Conservation (phyloP, 1,139 yeast species). For the Candida labiduridarum region DNA sequence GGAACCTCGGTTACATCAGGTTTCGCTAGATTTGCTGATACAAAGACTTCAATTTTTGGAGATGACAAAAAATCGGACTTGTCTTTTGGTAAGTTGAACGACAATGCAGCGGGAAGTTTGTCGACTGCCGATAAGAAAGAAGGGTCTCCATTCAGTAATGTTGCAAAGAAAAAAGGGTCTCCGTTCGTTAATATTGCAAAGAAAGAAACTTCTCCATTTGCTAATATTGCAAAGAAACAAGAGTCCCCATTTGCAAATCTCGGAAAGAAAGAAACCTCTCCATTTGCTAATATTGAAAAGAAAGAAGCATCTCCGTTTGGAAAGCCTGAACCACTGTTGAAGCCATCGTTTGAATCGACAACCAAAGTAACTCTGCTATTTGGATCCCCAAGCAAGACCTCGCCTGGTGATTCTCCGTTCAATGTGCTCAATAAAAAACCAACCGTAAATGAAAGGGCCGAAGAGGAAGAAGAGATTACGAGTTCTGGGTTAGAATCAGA, state of each 20-base stretch:
- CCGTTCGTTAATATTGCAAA: constrained; percentile 7
- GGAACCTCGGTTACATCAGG: constrained; percentile 10
- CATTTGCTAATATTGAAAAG: neutral
- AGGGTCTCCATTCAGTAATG: neutral
- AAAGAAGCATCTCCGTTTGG: constrained; percentile 8
- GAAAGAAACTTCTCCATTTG: neutral
- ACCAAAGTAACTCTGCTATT: neutral
- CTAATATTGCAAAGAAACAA: neutral
- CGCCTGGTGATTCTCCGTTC: neutral
- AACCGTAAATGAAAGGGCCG: neutral
- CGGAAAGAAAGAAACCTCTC: neutral
- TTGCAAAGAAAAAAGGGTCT: neutral
- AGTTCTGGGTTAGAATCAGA: constrained; percentile 1
- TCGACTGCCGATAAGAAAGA: no score
- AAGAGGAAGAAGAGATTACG: constrained; percentile 6
- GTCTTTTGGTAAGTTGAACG: constrained; percentile 1
- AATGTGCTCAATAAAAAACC: neutral
- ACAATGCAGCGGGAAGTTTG: no score
- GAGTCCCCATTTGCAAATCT: neutral
- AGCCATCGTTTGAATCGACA: neutral
- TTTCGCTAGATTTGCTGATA: constrained; percentile 14
- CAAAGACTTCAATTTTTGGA: neutral
- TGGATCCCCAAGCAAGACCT: neutral
- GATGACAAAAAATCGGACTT: constrained; percentile 3
- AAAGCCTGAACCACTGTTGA: neutral